These are phyloP conservation scores for Podaxis carcinomalis DNA, from an alignment of 768 basidiomycete genomes.

Conservation along the genomic window DNA sequence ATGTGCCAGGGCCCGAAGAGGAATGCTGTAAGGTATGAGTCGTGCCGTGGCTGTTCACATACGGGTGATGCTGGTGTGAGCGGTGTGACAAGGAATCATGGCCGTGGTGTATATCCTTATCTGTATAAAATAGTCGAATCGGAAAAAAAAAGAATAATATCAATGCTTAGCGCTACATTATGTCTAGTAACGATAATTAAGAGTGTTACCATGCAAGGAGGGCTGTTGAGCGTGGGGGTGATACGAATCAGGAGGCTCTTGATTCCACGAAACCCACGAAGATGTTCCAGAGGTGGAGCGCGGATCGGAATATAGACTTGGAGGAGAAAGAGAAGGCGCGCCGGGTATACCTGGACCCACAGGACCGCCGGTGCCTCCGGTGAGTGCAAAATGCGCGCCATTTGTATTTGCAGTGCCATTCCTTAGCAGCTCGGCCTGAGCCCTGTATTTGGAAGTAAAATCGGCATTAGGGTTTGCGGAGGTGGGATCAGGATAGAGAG, in stretches of 20 bases:
- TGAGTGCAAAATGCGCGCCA: conserved; percentile 6
- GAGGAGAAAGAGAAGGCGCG: conserved; percentile 8
- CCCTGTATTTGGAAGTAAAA: conserved; percentile 37
- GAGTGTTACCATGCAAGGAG: conserved; percentile 26
- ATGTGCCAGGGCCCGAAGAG: conserved; percentile 4
- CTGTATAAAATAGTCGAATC: conserved; percentile 11
- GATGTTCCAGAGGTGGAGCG: conserved; percentile 4
- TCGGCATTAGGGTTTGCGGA: conserved; percentile 25
- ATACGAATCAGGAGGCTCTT: conserved; percentile 3
- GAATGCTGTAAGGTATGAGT: conserved; percentile 4
- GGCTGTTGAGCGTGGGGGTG: conserved; percentile 16
- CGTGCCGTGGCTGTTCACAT: conserved; percentile 8
- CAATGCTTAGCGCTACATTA: conserved; percentile 28
- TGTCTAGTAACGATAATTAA: conserved; percentile 26
- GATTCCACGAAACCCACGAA: conserved; percentile 10
- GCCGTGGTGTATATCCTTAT: conserved; percentile 11
- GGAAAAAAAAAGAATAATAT: conserved; percentile 16
- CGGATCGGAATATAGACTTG: neutral
- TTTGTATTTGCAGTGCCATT: neutral
- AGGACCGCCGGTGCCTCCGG: conserved; percentile 6
- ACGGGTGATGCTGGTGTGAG: conserved; percentile 3
- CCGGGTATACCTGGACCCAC: conserved; percentile 14
- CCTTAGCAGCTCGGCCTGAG: conserved; percentile 35
- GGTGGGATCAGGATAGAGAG: conserved; percentile 17
- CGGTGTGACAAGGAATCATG: conserved; percentile 13